Conservation (phyloP, 1,139 yeast species). For the Candida sanyaensis region DNA sequence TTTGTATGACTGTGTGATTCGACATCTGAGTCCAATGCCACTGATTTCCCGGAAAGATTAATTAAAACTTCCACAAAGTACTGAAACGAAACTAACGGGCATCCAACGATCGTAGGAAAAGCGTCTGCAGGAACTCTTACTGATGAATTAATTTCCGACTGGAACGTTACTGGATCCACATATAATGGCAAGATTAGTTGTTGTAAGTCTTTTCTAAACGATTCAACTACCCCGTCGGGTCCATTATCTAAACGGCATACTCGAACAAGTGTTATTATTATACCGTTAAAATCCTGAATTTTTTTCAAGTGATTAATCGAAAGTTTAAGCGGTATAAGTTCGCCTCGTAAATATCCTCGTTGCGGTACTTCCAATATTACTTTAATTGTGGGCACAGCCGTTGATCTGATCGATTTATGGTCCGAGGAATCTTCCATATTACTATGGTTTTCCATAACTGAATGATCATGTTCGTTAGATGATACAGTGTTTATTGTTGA, state of each 20-base stretch:
- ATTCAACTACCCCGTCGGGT: constrained; percentile 63
- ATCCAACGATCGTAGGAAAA: constrained; percentile 79
- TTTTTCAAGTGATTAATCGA: constrained; percentile 68
- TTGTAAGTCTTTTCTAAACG: constrained; percentile 81
- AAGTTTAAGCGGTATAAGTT: constrained; percentile 69
- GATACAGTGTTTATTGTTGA: constrained; percentile 52
- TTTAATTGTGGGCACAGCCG: constrained; percentile 35
- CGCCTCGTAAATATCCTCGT: constrained; percentile 79
- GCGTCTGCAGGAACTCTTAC: constrained; percentile 81
- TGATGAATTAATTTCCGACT: constrained; percentile 60
- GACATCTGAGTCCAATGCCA: constrained; percentile 34
- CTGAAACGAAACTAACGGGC: constrained; percentile 76
- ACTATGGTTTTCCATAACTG: background rate
- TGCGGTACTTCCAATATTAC: constrained; percentile 62
- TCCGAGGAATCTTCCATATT: constrained; percentile 5
- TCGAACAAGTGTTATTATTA: constrained; percentile 77
- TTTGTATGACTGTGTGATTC: constrained; percentile 12
- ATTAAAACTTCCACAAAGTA: constrained; percentile 82
- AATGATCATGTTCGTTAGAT: constrained; percentile 17
- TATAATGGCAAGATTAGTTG: constrained; percentile 80
- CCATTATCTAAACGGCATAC: constrained; percentile 77
- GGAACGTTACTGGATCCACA: constrained; percentile 66
- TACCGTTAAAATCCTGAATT: constrained; percentile 72
- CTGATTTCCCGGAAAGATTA: constrained; percentile 55
- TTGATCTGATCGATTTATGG: constrained; percentile 6